These are phyloP conservation scores for Fusarium tricinctum DNA, from an alignment of 2,329 filamentous ascomycete species.

Conservation along the genomic window DNA sequence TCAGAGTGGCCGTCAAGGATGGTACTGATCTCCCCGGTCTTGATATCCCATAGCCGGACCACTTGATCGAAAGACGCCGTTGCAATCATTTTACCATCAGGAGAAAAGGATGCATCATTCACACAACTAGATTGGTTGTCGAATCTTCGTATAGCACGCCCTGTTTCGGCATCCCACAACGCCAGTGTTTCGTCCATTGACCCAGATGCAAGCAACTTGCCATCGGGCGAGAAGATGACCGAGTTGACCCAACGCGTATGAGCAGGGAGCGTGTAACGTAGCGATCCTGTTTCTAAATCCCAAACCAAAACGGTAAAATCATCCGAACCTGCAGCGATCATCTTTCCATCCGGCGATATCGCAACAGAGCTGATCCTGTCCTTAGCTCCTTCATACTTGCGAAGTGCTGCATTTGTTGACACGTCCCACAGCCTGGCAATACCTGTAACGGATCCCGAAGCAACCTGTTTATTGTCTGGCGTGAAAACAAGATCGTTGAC, in stretches of 20 bases:
- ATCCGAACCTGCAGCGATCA: slow-evolving; percentile 2
- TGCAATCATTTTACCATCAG: background rate
- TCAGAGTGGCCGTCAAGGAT: slow-evolving; percentile 1
- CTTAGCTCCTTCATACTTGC: background rate
- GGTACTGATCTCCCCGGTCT: background rate
- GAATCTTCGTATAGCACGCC: background rate
- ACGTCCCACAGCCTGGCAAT: background rate
- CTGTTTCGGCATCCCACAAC: background rate
- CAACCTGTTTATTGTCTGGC: background rate
- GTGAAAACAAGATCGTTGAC: slow-evolving; percentile 4
- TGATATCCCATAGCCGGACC: background rate
- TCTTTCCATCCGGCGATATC: background rate
- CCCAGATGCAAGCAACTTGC: slow-evolving; percentile 1
- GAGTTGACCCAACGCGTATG: slow-evolving; percentile 11
- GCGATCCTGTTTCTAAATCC: background rate
- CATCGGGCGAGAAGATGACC: background rate
- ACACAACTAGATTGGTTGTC: slow-evolving; percentile 6
- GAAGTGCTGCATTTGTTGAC: background rate
- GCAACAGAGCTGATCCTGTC: slow-evolving; percentile 13
- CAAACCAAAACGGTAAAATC: slow-evolving; percentile 8
- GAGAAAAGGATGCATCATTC: slow-evolving; percentile 1
- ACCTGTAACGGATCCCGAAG: background rate
- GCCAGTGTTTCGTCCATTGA: slow-evolving; percentile 8
- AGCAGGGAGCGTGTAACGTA: background rate
- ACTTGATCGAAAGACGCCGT: slow-evolving; percentile 1